Evolutionary conservation across 2,329 filamentous ascomycete genomes (phyloP).

Genomic region (Apiospora malaysiana): DNA sequence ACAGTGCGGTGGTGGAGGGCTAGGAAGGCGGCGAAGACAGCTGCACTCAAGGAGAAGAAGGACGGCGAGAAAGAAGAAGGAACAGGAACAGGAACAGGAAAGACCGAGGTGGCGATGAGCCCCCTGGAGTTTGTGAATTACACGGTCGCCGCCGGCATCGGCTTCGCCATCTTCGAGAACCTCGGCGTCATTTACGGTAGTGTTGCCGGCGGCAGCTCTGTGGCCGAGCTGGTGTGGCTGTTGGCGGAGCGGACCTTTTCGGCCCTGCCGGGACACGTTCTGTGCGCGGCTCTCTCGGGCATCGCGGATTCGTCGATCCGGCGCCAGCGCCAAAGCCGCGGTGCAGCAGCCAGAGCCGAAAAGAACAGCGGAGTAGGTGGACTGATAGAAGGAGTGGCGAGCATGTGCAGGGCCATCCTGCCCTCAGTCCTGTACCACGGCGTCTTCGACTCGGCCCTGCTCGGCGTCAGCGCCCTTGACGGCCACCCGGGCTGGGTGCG

Average conservation of each 20-base stretch:
- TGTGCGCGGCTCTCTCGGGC: background rate
- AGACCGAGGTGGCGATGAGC: background rate
- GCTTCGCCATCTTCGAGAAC: background rate
- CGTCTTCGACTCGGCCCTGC: background rate
- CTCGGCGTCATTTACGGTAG: background rate
- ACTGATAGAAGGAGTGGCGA: background rate
- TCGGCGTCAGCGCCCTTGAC: background rate
- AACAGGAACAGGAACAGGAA: background rate
- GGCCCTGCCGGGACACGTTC: background rate
- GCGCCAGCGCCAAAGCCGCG: background rate
- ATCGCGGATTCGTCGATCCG: background rate
- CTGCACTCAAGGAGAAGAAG: background rate
- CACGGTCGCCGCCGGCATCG: slow-evolving; percentile 3
- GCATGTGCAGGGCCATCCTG: background rate
- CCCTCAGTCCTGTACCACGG: slow-evolving; percentile 1
- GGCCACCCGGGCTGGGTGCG: slow-evolving; percentile 1
- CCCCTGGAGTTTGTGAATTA: background rate
- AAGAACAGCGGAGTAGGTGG: background rate
- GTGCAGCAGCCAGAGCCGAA: background rate
- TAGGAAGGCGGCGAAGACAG: background rate
- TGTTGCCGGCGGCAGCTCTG: background rate
- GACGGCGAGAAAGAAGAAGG: background rate
- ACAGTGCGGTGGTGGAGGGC: background rate
- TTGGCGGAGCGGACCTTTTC: background rate
- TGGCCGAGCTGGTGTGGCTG: background rate